phyloP scores from a whole-genome alignment of 2,329 filamentous ascomycete genomes.

The Colletotrichum theobromicola region DNA sequence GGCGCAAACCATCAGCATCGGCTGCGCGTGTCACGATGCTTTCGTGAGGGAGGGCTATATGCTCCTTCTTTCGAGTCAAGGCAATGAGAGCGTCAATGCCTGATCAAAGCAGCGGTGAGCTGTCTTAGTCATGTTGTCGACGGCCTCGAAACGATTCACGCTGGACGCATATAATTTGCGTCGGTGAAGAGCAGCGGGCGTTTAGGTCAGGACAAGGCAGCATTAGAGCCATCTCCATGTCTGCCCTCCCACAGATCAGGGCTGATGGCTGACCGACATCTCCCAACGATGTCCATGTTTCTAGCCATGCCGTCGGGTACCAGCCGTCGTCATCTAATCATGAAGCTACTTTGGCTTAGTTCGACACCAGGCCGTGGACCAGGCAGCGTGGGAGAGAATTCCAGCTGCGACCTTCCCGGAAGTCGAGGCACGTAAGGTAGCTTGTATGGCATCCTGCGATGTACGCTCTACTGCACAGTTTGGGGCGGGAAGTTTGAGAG shows the following conservation, averaged over 20 bases:
- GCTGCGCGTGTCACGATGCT: not conserved
- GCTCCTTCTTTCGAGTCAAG: not conserved
- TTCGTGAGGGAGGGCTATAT: not conserved
- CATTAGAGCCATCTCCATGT: not conserved
- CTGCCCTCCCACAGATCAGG: not conserved
- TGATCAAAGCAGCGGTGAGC: slow-evolving; percentile 9
- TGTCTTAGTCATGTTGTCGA: not conserved
- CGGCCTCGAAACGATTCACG: not conserved
- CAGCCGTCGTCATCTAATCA: not conserved
- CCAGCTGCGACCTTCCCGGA: not conserved
- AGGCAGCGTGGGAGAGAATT: not conserved
- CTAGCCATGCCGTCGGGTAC: not conserved
- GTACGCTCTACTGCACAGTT: not conserved
- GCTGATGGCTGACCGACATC: slow-evolving; percentile 3
- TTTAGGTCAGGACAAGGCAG: not conserved
- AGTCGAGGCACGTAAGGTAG: not conserved
- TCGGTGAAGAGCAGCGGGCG: not conserved
- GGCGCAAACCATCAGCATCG: not conserved
- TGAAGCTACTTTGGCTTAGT: not conserved
- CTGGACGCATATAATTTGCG: not conserved
- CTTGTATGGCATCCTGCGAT: not conserved
- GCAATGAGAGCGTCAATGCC: not conserved
- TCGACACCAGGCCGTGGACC: not conserved
- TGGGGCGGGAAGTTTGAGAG: not conserved
- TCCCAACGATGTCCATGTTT: not conserved